These are phyloP conservation scores for Antrodiella citrinella DNA, from an alignment of 768 basidiomycete species.

Conservation along the genomic window DNA sequence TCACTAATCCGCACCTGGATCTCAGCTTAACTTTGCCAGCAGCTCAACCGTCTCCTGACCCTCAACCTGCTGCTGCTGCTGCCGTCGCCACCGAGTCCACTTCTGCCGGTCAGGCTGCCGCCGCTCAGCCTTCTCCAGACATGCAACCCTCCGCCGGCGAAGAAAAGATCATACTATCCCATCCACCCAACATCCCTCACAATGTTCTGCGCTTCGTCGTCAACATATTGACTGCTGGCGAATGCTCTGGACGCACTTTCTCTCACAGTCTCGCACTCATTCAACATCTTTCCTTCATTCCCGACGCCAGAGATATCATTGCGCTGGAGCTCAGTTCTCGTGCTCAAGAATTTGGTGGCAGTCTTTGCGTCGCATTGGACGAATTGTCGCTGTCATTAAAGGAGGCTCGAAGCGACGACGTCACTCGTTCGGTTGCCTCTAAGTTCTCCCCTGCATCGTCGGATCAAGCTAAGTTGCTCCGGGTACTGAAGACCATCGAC, in stretches of 20 bases:
- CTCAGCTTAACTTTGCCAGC: background rate
- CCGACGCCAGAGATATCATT: constrained; percentile 83
- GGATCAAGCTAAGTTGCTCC: constrained; percentile 90
- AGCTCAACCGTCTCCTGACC: background rate
- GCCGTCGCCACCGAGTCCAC: background rate
- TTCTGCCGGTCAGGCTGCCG: background rate
- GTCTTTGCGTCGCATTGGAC: constrained; percentile 67
- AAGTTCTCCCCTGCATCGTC: constrained; percentile 94
- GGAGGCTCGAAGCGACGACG: constrained; percentile 42
- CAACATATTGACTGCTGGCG: constrained; percentile 94
- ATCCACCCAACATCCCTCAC: constrained; percentile 80
- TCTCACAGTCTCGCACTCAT: constrained; percentile 87
- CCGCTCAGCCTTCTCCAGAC: constrained; percentile 8
- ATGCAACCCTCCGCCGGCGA: constrained; percentile 17
- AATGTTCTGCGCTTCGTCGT: constrained; percentile 84
- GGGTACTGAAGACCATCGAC: constrained; percentile 95
- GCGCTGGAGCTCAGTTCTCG: constrained; percentile 80
- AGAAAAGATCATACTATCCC: constrained; percentile 47
- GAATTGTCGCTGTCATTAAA: constrained; percentile 62
- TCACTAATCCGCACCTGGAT: background rate
- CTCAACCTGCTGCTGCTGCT: background rate
- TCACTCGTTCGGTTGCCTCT: constrained; percentile 64
- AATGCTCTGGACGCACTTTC: constrained; percentile 96
- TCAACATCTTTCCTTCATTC: constrained; percentile 83
- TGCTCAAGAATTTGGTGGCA: constrained; percentile 82